Evolutionary conservation across 768 basidiomycete genomes (phyloP).

Genomic region (Rhizopogon rudus): DNA sequence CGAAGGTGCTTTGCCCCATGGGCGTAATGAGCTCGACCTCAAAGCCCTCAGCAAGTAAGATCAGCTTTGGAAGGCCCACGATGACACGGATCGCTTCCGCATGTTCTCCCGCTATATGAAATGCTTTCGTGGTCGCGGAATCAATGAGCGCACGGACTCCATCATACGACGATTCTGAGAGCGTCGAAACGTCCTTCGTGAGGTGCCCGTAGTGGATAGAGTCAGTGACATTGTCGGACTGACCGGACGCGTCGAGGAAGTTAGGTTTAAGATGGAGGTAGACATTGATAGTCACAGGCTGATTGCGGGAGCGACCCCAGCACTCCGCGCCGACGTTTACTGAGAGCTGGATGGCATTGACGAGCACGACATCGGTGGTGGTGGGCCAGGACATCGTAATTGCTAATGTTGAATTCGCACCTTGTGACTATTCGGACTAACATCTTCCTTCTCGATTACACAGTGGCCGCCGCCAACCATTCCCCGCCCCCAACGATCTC

Average conservation of each 20-base stretch:
- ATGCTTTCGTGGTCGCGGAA: slow-evolving; percentile 32
- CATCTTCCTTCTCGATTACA: no score
- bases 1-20: not conserved
- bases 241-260: slow-evolving; percentile 40
- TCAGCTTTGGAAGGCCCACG: slow-evolving; percentile 40
- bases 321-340: slow-evolving; percentile 44
- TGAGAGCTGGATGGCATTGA: slow-evolving; percentile 37
- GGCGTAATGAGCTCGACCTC: slow-evolving; percentile 32
- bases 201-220: slow-evolving; percentile 66
- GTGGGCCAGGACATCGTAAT: not conserved
- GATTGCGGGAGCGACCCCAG: slow-evolving; percentile 42
- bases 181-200: slow-evolving; percentile 39
- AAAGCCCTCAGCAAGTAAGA: slow-evolving; percentile 46
- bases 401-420: no score
- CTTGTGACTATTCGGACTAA: no score
- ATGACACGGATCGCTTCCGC: slow-evolving; percentile 37
- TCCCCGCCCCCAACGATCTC: no score
- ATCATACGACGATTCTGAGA: slow-evolving; percentile 20
- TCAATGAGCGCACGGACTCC: slow-evolving; percentile 28
- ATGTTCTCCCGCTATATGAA: slow-evolving; percentile 32
- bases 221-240: slow-evolving; percentile 46
- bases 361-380: slow-evolving; percentile 38
- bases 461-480: no score
- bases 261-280: slow-evolving; percentile 34
- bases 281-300: slow-evolving; percentile 49